Evolutionary conservation across 2,329 filamentous ascomycete genomes (phyloP).

Genomic region (Aspergillus sp.): DNA sequence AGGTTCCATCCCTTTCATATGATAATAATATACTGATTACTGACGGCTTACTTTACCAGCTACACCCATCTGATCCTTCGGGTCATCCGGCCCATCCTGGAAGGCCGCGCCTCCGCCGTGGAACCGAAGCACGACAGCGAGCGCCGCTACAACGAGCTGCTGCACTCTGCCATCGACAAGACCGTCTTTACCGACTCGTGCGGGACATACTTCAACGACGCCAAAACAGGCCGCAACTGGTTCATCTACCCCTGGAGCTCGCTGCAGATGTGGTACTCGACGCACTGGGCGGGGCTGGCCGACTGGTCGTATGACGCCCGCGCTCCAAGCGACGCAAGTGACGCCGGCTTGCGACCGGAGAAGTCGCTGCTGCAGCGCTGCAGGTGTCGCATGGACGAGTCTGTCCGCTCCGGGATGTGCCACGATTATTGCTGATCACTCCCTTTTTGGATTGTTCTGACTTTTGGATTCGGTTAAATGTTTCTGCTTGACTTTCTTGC

Average conservation of each 20-base stretch:
- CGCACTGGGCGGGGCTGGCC: slow-evolving; percentile 1
- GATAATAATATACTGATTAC: too few relatives aligned
- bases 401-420: neutral
- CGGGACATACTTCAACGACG: slow-evolving; percentile 19
- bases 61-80: slow-evolving; percentile 15
- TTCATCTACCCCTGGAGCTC: slow-evolving; percentile 24
- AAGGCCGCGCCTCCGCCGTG: slow-evolving; percentile 9
- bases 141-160: slow-evolving; percentile 5
- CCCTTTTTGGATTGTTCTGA: too few relatives aligned
- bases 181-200: slow-evolving; percentile 17
- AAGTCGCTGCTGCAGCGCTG: slow-evolving; percentile 2
- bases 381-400: neutral
- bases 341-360: neutral
- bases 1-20: slow-evolving; percentile 5
- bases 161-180: slow-evolving; percentile 15
- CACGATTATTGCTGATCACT: neutral
- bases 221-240: slow-evolving; percentile 19
- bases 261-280: slow-evolving; percentile 19
- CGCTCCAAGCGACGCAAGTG: neutral
- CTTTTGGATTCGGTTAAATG: neutral
- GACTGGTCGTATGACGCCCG: slow-evolving; percentile 14
- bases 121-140: slow-evolving; percentile 18
- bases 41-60: neutral
- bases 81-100: slow-evolving; percentile 15
- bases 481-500: neutral